Evolutionary conservation across 1,139 yeast genomes (phyloP).

Genomic region (Kluyveromyces sp.): DNA sequence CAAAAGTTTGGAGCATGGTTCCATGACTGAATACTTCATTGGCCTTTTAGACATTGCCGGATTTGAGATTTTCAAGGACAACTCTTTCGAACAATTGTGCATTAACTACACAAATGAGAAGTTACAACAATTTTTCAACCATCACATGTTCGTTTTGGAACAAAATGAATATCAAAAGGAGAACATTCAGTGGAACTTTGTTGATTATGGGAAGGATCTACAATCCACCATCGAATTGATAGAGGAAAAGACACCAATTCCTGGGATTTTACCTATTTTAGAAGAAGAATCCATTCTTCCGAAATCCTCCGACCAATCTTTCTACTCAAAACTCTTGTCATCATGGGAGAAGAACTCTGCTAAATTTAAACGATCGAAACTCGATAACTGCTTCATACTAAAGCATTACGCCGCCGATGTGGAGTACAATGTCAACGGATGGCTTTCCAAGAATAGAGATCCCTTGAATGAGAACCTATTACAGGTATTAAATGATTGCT

Average conservation of each 20-base stretch:
- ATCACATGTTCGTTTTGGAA: constrained; percentile 93
- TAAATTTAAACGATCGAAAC: constrained; percentile 67
- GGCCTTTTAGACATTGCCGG: constrained; percentile 98
- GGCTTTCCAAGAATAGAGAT: constrained; percentile 93
- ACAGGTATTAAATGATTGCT: constrained; percentile 49
- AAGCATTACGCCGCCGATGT: constrained; percentile 95
- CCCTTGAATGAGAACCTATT: constrained; percentile 79
- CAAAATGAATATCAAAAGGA: constrained; percentile 93
- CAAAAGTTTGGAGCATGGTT: constrained; percentile 47
- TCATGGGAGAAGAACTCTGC: constrained; percentile 53
- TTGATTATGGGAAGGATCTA: constrained; percentile 93
- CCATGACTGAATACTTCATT: constrained; percentile 51
- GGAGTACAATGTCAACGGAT: constrained; percentile 82
- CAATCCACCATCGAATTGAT: constrained; percentile 93
- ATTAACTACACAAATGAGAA: constrained; percentile 95
- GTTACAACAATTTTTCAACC: constrained; percentile 93
- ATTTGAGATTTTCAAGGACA: constrained; percentile 85
- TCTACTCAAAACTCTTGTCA: constrained; percentile 68
- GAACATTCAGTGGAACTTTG: constrained; percentile 92
- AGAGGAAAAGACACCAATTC: constrained; percentile 59
- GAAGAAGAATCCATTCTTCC: constrained; percentile 98
- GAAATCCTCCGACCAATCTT: constrained; percentile 74
- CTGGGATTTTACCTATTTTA: constrained; percentile 81
- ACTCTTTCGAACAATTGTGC: constrained; percentile 93
- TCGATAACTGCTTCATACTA: constrained; percentile 63